phyloP scores from a whole-genome alignment of 108 stramenopile species.

The Cylindrotheca closterium region DNA sequence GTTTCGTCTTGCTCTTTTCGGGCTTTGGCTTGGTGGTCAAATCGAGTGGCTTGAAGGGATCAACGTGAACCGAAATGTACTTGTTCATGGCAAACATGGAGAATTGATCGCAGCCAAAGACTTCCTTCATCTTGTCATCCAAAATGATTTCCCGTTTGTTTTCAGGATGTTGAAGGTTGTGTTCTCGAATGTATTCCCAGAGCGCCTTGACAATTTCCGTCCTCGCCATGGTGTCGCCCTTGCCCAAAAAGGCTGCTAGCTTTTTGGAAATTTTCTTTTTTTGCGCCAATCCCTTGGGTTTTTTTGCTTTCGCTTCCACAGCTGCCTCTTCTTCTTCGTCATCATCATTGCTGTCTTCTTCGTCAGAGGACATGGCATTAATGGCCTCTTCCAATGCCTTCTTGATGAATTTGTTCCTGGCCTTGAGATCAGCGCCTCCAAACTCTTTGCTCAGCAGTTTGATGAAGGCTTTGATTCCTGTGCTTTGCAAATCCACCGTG shows the following conservation, averaged over 20 bases:
- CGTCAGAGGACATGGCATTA: conserved; percentile 36
- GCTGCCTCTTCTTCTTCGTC: conserved; percentile 22
- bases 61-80: conserved; percentile 65
- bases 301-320: conserved; percentile 12
- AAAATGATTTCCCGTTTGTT: conserved; percentile 79
- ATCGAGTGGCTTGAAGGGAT: conserved; percentile 80
- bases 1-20: conserved; percentile 7
- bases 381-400: conserved; percentile 58
- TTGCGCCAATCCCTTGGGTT: conserved; percentile 30
- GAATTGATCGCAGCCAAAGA: conserved; percentile 69
- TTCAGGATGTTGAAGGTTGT: conserved; percentile 86
- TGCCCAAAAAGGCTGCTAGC: conserved; percentile 63
- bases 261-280: conserved; percentile 64
- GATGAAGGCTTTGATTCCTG: conserved; percentile 74
- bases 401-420: conserved; percentile 66
- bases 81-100: conserved; percentile 94
- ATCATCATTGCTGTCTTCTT: conserved; percentile 23
- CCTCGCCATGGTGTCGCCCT: conserved; percentile 57
- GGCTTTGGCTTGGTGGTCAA: conserved; percentile 51
- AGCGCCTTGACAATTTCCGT: conserved; percentile 79
- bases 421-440: conserved; percentile 54
- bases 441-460: conserved; percentile 56
- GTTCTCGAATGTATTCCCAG: conserved; percentile 84
- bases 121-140: conserved; percentile 66
- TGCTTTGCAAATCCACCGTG: conserved; percentile 68